Conservation (phyloP, 2,329 filamentous ascomycete genomes). For the Nothophoma quercina region DNA sequence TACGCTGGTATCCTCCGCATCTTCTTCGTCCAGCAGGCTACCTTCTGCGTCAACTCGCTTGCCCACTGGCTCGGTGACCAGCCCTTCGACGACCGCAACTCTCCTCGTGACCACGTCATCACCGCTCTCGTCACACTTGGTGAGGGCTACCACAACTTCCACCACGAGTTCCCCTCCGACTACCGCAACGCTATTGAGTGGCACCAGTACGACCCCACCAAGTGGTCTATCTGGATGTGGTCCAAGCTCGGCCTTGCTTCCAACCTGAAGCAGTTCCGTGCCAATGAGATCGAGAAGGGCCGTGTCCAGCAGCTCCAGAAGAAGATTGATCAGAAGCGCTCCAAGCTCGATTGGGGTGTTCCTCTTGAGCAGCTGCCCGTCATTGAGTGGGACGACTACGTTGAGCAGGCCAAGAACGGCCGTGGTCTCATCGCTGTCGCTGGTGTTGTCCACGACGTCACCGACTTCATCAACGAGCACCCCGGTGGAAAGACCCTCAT, state of each 20-base stretch:
- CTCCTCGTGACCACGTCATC: conserved; percentile 53
- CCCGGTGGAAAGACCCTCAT: conserved; percentile 55
- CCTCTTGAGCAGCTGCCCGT: conserved; percentile 54
- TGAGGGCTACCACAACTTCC: conserved; percentile 56
- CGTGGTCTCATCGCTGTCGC: conserved; percentile 52
- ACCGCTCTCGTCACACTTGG: conserved; percentile 54
- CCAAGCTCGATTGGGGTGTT: conserved; percentile 54
- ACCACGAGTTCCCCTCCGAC: conserved; percentile 55
- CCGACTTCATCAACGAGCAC: conserved; percentile 54
- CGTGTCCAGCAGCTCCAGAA: conserved; percentile 55
- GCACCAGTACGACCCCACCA: conserved; percentile 55
- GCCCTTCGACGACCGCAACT: conserved; percentile 55
- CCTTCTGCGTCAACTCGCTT: conserved; percentile 63
- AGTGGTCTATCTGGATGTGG: conserved; percentile 55
- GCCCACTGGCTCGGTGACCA: conserved; percentile 61
- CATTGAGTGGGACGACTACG: conserved; percentile 55
- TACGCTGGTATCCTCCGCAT: conserved; percentile 62
- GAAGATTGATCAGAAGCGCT: conserved; percentile 55
- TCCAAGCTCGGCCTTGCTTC: conserved; percentile 54
- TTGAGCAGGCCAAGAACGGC: conserved; percentile 53
- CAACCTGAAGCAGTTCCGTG: conserved; percentile 55
- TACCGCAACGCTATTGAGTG: conserved; percentile 55
- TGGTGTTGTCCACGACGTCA: conserved; percentile 53
- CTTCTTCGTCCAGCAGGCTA: conserved; percentile 62
- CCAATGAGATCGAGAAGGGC: conserved; percentile 56